Evolutionary conservation across 257 asterid species (phyloP), one percentile per base, ranked within the genome.

Genomic region (Perilla frutescens): DNA sequence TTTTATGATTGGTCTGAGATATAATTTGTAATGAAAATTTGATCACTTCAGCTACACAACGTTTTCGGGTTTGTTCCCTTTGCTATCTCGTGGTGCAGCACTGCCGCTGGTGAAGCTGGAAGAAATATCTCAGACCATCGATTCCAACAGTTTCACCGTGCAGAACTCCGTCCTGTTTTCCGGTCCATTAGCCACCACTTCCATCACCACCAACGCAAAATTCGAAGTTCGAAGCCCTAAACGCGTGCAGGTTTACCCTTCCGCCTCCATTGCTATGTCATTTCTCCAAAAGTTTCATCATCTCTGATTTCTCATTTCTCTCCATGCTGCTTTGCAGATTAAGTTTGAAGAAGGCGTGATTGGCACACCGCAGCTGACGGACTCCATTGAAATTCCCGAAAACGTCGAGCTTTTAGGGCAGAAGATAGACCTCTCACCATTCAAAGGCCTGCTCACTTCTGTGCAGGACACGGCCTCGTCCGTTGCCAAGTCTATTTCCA

Each of bases 161-260:
- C 90, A 94, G 82, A 94, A 91, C 78, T 84, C 91, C 0, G 90
- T 91, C 31, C 74, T 77, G 70, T 94, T 94, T 77, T 65, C 96
- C 8, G 96, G 96, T 10, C 97, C 98, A 32, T 81, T 87, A 55
- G 87, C 97, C 39, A 80, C 96, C 73, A 88, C 97, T 84, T 80
- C 93, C 9, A 72, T 94, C 68, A 78, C 84, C 4, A 89, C 96
- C 79, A 94, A 80, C 31, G 96, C 99, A 57, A 94, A 90, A 81
- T 94, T 88, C 43, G 99, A 94, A 86, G 90, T 94, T 80, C 84
- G 93, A 71, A 94, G 98, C 78, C 99, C 99, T 48, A 90, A 90
- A 57, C 89, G 99, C 8, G 97, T 94, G 77, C 98, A 94, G 96
- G 99, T 92, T 49, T 68, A 31, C 61, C 29, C 6, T 44, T 50